Base-by-base conservation (phyloP, 169 alveolate genomes). In the Eimeria tenella region DNA sequence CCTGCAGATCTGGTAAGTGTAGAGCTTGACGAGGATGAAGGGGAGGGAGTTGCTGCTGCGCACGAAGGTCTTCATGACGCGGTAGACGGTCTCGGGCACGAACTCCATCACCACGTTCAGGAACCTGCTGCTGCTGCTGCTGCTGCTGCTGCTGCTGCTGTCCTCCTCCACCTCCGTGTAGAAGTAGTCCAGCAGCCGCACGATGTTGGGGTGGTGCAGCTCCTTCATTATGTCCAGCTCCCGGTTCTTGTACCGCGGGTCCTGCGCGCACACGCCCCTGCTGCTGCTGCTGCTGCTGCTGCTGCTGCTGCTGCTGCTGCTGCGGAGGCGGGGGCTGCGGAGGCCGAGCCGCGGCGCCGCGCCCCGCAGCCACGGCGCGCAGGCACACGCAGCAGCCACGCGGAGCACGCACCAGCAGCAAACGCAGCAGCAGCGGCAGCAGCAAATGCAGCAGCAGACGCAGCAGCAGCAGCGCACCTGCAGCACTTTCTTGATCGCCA, bases 31-130 rank as follows among this genome's bases (percentile, higher is more conserved):
- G 31, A 99, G 96, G 49, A 97, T 94, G 23, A 98, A 93, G 49
- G 99, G 99, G 95, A 99, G 95, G 62, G 95, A 95, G 94, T 97
- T 96, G 93, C 97, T 97, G 93, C 96, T 97, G 84, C 99, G 97
- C 11, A 97, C 95, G 97, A 98, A 99, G 49, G 98, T 96, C 95
- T 98, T 98, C 94, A 98, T 97, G 52, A 98, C 98, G 62, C 99
- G 94, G 94, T 98, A 98, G 5, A 98, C 98, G 13, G 99, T 99
- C 70, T 99, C 99, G 17, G 99, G 99, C 62, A 99, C 97, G 96
- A 97, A 99, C 94, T 99, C 99, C 99, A 99, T 99, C 42, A 99
- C 99, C 9, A 99, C 98, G 96, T 99, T 99, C 56, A 99, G 95
- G 94, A 96, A 99, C n/a, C 95, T 86, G 95, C 83, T 19, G 13